A percentile compares a stretch with the other conserved stretches of the same genome.
Conservation (phyloP, 2,329 filamentous ascomycete species). For the Aspergillus novofumigatus region DNA sequence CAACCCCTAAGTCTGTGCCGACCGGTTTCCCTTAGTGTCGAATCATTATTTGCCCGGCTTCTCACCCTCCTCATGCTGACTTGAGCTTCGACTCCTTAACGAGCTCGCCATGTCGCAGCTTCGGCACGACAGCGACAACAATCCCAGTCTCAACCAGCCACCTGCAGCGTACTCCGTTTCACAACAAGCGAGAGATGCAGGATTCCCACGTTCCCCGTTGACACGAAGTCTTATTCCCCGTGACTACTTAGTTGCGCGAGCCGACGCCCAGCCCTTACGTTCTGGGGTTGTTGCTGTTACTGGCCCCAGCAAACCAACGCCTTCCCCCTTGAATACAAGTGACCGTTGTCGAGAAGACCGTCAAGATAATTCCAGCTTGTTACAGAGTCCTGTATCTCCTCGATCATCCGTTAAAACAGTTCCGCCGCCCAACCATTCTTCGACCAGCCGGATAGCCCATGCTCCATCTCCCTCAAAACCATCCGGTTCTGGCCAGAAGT, state of each 20-base stretch:
- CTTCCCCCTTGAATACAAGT: conserved; percentile 30
- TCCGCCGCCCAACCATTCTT: conserved; percentile 19
- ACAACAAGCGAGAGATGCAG: conserved; percentile 7
- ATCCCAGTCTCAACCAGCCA: conserved; percentile 13
- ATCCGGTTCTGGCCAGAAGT: conserved; percentile 17
- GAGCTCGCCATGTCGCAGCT: conserved; percentile 32
- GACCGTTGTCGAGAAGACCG: conserved; percentile 17
- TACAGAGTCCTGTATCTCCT: conserved; percentile 25
- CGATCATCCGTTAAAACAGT: conserved; percentile 20
- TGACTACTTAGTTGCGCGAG: conserved; percentile 31
- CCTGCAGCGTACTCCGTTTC: conserved; percentile 5
- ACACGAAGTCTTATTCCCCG: conserved; percentile 31
- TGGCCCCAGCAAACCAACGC: conserved; percentile 24
- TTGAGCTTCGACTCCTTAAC: conserved; percentile 15
- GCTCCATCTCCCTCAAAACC: conserved; percentile 27
- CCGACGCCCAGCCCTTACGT: conserved; percentile 22
- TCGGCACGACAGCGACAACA: conserved; percentile 27
- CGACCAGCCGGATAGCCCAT: conserved; percentile 24
- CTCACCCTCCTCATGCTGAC: conserved; percentile 10
- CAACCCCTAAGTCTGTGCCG: conserved; percentile 9
- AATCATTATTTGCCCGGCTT: conserved; percentile 10
- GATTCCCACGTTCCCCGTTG: conserved; percentile 10
- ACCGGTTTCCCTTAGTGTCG: conserved; percentile 11
- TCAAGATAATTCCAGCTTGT: conserved; percentile 18
- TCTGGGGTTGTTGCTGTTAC: conserved; percentile 16